phyloP scores from a whole-genome alignment of 192 early-diverging fungal genomes.

The Umbelopsis sp. region DNA sequence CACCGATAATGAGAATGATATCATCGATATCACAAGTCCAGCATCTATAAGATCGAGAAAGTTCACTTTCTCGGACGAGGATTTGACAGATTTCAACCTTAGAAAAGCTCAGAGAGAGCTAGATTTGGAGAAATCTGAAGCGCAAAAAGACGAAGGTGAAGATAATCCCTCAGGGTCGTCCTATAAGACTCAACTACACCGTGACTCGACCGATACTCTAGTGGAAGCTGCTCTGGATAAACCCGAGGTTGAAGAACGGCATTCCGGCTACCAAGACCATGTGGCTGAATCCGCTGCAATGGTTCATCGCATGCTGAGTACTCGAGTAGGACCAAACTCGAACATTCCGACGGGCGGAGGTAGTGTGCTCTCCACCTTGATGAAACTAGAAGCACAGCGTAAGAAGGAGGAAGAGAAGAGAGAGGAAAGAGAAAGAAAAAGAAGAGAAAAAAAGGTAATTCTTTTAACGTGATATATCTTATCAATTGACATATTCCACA shows the following conservation, averaged over 20 bases:
- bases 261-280: slow-evolving; percentile 36
- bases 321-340: not conserved
- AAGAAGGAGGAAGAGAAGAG: not conserved
- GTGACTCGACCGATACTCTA: slow-evolving; percentile 28
- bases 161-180: too few relatives aligned
- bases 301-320: slow-evolving; percentile 31
- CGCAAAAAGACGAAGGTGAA: not conserved
- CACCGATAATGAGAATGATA: not conserved
- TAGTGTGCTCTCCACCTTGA: slow-evolving; percentile 32
- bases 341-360: slow-evolving; percentile 16
- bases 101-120: not conserved
- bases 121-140: not conserved
- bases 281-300: slow-evolving; percentile 35
- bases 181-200: not conserved
- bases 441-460: slow-evolving; percentile 7
- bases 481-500: not conserved
- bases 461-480: not conserved
- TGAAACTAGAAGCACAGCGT: slow-evolving; percentile 39
- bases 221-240: slow-evolving; percentile 35
- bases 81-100: slow-evolving; percentile 7
- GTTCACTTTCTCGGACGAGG: slow-evolving; percentile 2
- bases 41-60: not conserved
- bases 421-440: not conserved
- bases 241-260: slow-evolving; percentile 30
- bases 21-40: not conserved